phyloP scores from a whole-genome alignment of 1,139 yeast species.

The Pichia sp. region DNA sequence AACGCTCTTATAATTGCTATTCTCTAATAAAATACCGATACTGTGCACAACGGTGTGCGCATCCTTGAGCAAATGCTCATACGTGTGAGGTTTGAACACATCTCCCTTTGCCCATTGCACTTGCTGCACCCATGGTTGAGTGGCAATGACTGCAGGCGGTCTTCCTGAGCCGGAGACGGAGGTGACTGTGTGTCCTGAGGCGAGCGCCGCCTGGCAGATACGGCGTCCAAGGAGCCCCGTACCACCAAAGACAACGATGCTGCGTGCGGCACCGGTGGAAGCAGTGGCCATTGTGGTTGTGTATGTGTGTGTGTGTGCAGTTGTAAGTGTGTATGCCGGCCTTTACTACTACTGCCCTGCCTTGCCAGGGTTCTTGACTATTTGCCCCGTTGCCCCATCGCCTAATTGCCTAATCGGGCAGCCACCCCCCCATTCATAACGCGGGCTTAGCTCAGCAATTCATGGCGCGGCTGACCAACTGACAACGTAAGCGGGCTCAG shows the following conservation, averaged over 20 bases:
- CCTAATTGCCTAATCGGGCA: no score
- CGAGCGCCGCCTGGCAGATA: constrained; percentile 63
- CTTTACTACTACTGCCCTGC: no score
- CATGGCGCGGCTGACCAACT: no score
- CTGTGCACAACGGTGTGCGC: constrained; percentile 75
- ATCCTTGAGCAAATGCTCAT: constrained; percentile 38
- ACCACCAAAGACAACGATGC: constrained; percentile 81
- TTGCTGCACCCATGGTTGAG: constrained; percentile 42
- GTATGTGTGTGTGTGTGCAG: no score
- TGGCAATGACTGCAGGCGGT: constrained; percentile 37
- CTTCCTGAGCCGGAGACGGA: constrained; percentile 51
- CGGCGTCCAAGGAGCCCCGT: constrained; percentile 68
- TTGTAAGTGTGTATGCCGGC: no score
- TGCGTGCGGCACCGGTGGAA: no score
- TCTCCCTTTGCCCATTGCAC: constrained; percentile 69
- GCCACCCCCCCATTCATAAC: no score
- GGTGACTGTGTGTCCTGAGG: constrained; percentile 55
- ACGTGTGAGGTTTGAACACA: constrained; percentile 56
- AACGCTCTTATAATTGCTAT: constrained; percentile 60
- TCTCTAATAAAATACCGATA: constrained; percentile 67
- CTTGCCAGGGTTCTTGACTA: no score
- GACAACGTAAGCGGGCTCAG: no score
- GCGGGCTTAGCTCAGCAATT: no score
- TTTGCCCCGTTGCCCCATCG: no score
- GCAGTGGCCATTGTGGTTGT: constrained; percentile 38